Percentiles rank a stretch among this genome's conserved stretches.
These are phyloP conservation scores for Trifolium dubium DNA, from an alignment of 306 rosid genomes.

Conservation along the genomic window DNA sequence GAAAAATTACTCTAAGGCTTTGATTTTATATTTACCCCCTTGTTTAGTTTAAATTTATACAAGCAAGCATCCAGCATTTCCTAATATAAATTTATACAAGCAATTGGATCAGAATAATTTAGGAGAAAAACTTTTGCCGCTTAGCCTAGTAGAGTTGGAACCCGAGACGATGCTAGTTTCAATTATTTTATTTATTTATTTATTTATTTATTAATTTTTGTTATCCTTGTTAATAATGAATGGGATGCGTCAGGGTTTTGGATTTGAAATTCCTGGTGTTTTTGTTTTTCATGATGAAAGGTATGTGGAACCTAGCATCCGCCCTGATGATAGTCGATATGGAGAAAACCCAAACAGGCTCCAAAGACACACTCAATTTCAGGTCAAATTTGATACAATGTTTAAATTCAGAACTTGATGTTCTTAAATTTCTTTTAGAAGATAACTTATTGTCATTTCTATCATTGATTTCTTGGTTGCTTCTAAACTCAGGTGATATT, in stretches of 20 bases:
- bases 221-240: conserved; percentile 29
- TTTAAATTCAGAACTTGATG: conserved; percentile 29
- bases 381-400: conserved; percentile 52
- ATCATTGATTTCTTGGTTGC: conserved; percentile 29
- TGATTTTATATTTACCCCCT: not conserved
- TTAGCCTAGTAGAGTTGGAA: conserved; percentile 31
- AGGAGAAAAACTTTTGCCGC: conserved; percentile 5
- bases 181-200: not conserved
- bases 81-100: not conserved
- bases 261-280: conserved; percentile 34
- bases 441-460: conserved; percentile 20
- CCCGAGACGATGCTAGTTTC: not conserved
- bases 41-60: not conserved
- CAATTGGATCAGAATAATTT: not conserved
- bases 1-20: not conserved
- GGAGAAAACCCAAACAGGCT: conserved; percentile 99
- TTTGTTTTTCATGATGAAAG: conserved; percentile 55
- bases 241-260: conserved; percentile 33
- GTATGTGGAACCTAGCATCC: conserved; percentile 89
- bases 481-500: conserved; percentile 75
- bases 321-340: conserved; percentile 96
- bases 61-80: not conserved
- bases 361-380: conserved; percentile 97
- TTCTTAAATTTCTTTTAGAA: conserved; percentile 24
- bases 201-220: not conserved